Base-by-base conservation (phyloP, 108 stramenopile genomes). In the Cylindrotheca fusiformis region DNA sequence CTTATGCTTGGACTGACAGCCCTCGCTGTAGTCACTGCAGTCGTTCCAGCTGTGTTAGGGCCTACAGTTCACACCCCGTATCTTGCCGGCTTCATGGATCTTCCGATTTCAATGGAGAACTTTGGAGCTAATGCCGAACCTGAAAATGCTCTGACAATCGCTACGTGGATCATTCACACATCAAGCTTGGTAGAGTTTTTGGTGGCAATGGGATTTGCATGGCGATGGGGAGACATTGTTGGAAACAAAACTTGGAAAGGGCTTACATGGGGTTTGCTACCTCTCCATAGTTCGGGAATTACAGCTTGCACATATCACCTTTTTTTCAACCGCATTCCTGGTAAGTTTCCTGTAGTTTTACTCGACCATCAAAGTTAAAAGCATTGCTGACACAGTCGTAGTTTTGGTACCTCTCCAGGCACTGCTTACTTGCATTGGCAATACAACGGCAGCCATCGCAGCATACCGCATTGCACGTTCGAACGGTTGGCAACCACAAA, bases 231-330 rank as follows among this genome's bases (percentile, higher is more conserved):
- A 23, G 87, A 86, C 21, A 70, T 85, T 22, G 67, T 77, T 0
- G 54, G 62, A 28, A 95, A 90, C 65, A 58, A 74, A 32, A 76
- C 73, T 32, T 97, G 96, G 96, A 94, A 91, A 58, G 93, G 94
- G 2, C 29, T 97, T 58, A 94, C 94, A 1, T 97, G 94, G 94
- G 96, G 94, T 27, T 71, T 97, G 66, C 59, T 95, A 20, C 96
- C 96, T 0, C 63, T 95, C 22, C 96, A 97, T 65, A 72, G 81
- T 2, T 91, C 89, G 18, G 96, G 94, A 21, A 89, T 97, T 52
- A 87, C 87, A 5, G 96, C 96, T 12, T 97, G 96, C 63, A 90
- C 90, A 19, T 97, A 92, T 69, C 96, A 97, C 64, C 63, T 95
- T 23, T 91, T 97, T 66, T 97, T 90, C 68, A 97, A 97, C 71